Evolutionary conservation across 139 green algal species (phyloP).

Genomic region (Tetradesmus lagerheimii): DNA sequence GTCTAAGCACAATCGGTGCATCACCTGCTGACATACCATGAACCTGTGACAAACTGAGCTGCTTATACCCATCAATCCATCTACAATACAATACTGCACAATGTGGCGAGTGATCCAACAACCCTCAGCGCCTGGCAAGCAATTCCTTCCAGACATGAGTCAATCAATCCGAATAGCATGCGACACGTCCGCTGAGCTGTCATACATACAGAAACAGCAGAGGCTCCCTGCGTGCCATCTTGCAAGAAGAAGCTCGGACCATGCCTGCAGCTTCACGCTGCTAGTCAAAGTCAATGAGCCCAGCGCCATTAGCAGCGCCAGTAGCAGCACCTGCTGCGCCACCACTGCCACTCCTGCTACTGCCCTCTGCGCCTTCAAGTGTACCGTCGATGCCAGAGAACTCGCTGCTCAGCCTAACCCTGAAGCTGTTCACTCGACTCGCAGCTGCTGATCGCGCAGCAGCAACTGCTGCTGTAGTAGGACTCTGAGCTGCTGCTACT

Average conservation of each 20-base stretch:
- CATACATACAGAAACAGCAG: too few species aligned
- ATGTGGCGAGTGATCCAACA: too few species aligned
- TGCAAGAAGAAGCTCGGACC: background rate
- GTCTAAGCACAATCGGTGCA: background rate
- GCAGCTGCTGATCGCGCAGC: background rate
- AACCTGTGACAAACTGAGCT: too few species aligned
- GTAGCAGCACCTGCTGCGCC: background rate
- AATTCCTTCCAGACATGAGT: too few species aligned
- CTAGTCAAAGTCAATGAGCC: background rate
- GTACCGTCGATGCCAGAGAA: background rate
- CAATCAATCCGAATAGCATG: too few species aligned
- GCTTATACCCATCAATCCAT: too few species aligned
- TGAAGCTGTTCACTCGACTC: background rate
- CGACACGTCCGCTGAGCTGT: too few species aligned
- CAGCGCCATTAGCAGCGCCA: background rate
- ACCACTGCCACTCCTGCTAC: background rate
- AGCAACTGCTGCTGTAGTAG: background rate
- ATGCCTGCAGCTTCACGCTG: background rate
- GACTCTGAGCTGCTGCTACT: constrained; percentile 1
- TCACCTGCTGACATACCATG: too few species aligned
- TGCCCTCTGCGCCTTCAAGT: background rate
- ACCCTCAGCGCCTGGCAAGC: too few species aligned
- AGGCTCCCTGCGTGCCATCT: too few species aligned
- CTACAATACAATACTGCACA: too few species aligned
- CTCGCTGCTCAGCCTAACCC: constrained; percentile 20